Percentiles rank a stretch among this genome's conserved stretches.
phyloP scores from a whole-genome alignment of 768 basidiomycete genomes.

The Lepiota venenata region DNA sequence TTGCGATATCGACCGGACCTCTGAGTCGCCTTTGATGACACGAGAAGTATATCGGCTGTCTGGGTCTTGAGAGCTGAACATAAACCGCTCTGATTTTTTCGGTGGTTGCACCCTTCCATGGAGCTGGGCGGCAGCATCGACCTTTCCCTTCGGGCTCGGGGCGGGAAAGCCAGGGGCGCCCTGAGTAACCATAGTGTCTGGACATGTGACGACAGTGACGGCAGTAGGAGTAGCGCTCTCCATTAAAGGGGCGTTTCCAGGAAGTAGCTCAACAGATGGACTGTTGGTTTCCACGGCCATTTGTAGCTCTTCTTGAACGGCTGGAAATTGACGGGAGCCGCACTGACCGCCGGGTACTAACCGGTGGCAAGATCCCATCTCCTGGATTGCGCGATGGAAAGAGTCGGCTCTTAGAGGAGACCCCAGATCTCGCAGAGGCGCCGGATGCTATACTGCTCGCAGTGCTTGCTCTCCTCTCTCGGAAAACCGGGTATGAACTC shows the following conservation, averaged over 20 bases:
- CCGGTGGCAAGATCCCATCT: slow-evolving; percentile 5
- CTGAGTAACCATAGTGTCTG: background rate
- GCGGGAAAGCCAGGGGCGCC: background rate
- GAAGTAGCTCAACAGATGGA: background rate
- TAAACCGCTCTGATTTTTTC: background rate
- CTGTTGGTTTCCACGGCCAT: background rate
- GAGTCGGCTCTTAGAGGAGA: background rate
- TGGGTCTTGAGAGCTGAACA: slow-evolving; percentile 1
- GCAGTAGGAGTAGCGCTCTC: background rate
- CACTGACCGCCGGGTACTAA: background rate
- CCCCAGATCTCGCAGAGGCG: slow-evolving; percentile 5
- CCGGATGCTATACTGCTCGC: slow-evolving; percentile 3
- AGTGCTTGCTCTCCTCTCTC: slow-evolving; percentile 6
- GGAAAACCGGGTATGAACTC: background rate
- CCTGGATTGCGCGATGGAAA: slow-evolving; percentile 4
- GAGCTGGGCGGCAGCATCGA: background rate
- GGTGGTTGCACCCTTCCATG: background rate
- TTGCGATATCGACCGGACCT: background rate
- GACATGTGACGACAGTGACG: background rate
- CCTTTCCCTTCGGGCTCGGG: background rate
- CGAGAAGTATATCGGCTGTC: background rate
- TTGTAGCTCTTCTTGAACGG: background rate
- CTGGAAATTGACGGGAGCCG: background rate
- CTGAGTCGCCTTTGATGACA: background rate
- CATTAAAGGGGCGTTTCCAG: background rate